These are phyloP conservation scores for Cryomyces minteri DNA, from an alignment of 495 filamentous ascomycete species.

Conservation along the genomic window DNA sequence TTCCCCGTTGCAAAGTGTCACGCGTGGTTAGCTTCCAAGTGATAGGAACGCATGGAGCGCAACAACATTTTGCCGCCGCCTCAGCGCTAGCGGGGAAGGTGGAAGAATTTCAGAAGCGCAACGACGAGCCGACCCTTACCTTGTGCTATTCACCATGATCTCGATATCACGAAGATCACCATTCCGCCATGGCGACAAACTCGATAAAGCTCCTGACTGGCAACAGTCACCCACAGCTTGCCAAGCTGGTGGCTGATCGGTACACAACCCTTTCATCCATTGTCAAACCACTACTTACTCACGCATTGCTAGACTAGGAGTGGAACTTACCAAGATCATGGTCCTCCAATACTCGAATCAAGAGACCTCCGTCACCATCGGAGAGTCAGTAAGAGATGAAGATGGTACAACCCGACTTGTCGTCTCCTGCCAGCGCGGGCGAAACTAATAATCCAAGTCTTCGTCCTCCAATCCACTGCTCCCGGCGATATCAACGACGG, in stretches of 20 bases:
- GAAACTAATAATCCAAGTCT: constrained; percentile 34
- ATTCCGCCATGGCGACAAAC: constrained; percentile 50
- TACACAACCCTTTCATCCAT: constrained; percentile 19
- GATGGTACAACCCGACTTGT: constrained; percentile 38
- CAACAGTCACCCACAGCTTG: constrained; percentile 85
- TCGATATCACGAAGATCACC: neutral
- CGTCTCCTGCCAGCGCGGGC: neutral
- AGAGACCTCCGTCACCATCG: constrained; percentile 91
- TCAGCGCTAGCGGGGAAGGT: too few species aligned
- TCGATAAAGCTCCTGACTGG: constrained; percentile 93
- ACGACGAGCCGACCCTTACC: too few species aligned
- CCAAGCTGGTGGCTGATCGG: constrained; percentile 80
- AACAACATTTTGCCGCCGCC: too few species aligned
- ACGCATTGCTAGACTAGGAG: constrained; percentile 43
- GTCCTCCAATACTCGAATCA: constrained; percentile 95
- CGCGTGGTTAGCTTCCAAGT: too few species aligned
- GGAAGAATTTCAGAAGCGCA: too few species aligned
- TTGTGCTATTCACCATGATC: too few species aligned
- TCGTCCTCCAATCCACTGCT: constrained; percentile 87
- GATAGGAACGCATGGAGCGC: too few species aligned
- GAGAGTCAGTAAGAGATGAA: constrained; percentile 91
- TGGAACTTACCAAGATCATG: constrained; percentile 84
- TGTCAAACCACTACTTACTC: neutral
- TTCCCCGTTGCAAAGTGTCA: too few species aligned
- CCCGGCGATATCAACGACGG: constrained; percentile 97